These are phyloP conservation scores for Coemansia asiatica DNA, from an alignment of 192 early-diverging fungal genomes.

Conservation along the genomic window DNA sequence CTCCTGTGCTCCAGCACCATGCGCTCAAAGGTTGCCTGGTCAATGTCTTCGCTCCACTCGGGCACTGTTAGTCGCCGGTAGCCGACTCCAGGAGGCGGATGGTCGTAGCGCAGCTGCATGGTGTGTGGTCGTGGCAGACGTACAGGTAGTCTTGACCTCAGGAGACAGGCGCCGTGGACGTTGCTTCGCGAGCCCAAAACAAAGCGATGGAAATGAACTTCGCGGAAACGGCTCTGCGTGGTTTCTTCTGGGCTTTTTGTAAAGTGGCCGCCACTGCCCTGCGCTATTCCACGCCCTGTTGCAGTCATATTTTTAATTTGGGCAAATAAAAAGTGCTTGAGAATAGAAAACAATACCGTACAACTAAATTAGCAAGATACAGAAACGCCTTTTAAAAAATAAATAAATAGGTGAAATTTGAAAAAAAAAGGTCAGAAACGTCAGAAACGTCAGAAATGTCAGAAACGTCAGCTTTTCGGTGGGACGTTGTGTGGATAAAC, in stretches of 20 bases:
- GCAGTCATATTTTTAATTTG: not conserved
- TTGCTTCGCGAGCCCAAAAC: slow-evolving; percentile 51
- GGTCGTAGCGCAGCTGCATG: slow-evolving; percentile 46
- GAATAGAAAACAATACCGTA: not conserved
- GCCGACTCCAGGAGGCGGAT: slow-evolving; percentile 51
- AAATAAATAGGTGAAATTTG: not conserved
- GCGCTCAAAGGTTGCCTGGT: slow-evolving; percentile 12
- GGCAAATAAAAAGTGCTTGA: not conserved
- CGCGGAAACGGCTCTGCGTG: slow-evolving; percentile 46
- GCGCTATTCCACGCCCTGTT: not conserved
- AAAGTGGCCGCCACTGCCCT: not conserved
- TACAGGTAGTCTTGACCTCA: slow-evolving; percentile 46
- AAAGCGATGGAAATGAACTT: slow-evolving; percentile 53
- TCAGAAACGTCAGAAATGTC: too few species aligned
- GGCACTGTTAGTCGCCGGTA: slow-evolving; percentile 23
- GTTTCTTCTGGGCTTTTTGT: slow-evolving; percentile 1
- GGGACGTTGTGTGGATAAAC: too few species aligned
- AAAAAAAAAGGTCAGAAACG: not conserved
- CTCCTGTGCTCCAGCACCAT: slow-evolving; percentile 19
- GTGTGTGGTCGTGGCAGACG: slow-evolving; percentile 51
- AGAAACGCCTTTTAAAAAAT: too few species aligned
- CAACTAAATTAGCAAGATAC: not conserved
- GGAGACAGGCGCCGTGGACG: slow-evolving; percentile 43
- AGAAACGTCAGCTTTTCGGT: too few species aligned
- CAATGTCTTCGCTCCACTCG: slow-evolving; percentile 18